Evolutionary conservation across 2,329 filamentous ascomycete genomes (phyloP).

Genomic region (Acarospora socialis): DNA sequence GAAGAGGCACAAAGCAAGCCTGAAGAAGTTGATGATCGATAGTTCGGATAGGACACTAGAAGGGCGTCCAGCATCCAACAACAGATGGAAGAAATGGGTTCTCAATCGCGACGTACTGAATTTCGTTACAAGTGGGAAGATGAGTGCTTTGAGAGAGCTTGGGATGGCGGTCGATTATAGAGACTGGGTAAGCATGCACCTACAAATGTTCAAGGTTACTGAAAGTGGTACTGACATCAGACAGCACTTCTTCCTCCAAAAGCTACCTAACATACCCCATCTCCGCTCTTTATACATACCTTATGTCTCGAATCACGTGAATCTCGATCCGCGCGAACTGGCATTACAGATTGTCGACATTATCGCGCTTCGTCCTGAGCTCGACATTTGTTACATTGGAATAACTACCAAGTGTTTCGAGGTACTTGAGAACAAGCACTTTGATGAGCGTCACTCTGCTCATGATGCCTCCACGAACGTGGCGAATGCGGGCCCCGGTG

Average conservation of each 20-base stretch:
- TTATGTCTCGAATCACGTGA: conserved; percentile 48
- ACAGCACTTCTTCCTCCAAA: conserved; percentile 65
- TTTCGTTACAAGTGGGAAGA: conserved; percentile 63
- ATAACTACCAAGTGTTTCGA: conserved; percentile 70
- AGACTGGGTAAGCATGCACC: conserved; percentile 52
- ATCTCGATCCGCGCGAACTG: conserved; percentile 51
- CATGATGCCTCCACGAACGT: conserved; percentile 14
- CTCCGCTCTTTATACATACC: conserved; percentile 59
- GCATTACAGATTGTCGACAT: conserved; percentile 67
- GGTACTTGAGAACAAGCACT: conserved; percentile 52
- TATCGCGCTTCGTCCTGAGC: conserved; percentile 58
- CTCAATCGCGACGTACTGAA: conserved; percentile 52
- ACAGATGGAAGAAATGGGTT: conserved; percentile 56
- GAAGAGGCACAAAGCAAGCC: conserved; percentile 53
- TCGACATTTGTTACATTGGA: conserved; percentile 64
- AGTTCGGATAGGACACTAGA: conserved; percentile 43
- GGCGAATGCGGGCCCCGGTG: conserved; percentile 8
- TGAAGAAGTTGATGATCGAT: conserved; percentile 62
- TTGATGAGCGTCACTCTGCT: conserved; percentile 26
- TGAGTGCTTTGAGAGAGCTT: conserved; percentile 57
- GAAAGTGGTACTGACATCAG: conserved; percentile 9
- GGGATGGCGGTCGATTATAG: conserved; percentile 58
- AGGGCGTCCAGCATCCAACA: conserved; percentile 23
- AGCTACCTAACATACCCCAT: conserved; percentile 54
- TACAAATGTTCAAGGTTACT: not conserved